Evolutionary conservation across 2,329 filamentous ascomycete genomes (phyloP), one percentile per base, ranked within the genome.

Genomic region (Cladosporium halotolerans): DNA sequence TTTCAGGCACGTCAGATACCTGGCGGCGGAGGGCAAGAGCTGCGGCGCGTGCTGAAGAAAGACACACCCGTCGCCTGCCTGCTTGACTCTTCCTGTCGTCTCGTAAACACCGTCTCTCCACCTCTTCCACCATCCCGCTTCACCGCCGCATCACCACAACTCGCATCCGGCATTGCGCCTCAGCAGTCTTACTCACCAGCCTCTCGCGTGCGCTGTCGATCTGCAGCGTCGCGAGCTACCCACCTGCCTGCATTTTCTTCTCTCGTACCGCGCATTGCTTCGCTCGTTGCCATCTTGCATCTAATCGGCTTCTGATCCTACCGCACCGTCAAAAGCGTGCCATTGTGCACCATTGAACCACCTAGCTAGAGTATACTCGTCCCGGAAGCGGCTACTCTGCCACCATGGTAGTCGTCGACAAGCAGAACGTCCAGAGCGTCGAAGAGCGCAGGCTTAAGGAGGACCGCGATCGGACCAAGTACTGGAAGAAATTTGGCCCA

Each of bases 401-500:
- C 61, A 66, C 47, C 18, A 97, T 97, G 92, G 91, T 96, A 68
- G 80, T 95, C 66, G 85, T 93, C 68, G 89, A 95, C 72, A 83
- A 86, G 67, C 83, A 93, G 72, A 88, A 93, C 68, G 91, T 89
- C 72, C 80, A 92, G 68, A 90, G 87, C 56, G 85, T 88, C 71
- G 92, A 97, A 74, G 92, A 97, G 78, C 87, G 86, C 71, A 86
- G 93, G 46, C 80, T 97, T 62, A 86, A 86, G 67, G 83, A 96
- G 67, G 92, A 97, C 72, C 82, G 84, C 55, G 82, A 92, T 60
- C 85, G 85, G 59, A 81, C 74, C 60, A 92, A 89, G 71, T 97
- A 97, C 76, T 97, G 92, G 92, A 97, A 97, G 82, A 89, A 86
- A 83, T 96, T 91, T 90, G 92, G 92, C 52, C 86, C 91, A 19